Conservation (phyloP, 495 filamentous ascomycete genomes). For the Jackrogersella minutella region DNA sequence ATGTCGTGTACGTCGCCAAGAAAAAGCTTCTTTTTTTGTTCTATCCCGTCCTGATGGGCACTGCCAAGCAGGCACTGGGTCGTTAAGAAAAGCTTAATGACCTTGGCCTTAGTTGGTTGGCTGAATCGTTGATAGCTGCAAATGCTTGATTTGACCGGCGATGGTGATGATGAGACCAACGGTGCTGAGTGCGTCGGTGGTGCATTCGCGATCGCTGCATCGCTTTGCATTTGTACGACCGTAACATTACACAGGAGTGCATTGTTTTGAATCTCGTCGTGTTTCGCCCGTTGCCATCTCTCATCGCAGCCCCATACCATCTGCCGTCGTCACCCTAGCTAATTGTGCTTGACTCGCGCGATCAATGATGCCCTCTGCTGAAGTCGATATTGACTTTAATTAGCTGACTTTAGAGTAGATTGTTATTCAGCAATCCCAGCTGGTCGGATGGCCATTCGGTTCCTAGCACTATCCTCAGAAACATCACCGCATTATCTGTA, state of each 20-base stretch:
- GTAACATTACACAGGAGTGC: slow-evolving; percentile 26
- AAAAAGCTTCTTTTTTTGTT: slow-evolving; percentile 45
- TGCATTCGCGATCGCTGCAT: slow-evolving; percentile 36
- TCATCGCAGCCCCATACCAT: slow-evolving; percentile 3
- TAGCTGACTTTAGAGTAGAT: slow-evolving; percentile 43
- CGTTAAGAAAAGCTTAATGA: slow-evolving; percentile 32
- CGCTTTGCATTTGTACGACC: slow-evolving; percentile 29
- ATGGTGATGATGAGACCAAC: slow-evolving; percentile 21
- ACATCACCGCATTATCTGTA: slow-evolving; percentile 59
- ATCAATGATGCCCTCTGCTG: not conserved
- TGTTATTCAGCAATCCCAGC: slow-evolving; percentile 59
- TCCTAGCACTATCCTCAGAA: slow-evolving; percentile 56
- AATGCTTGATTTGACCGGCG: slow-evolving; percentile 18
- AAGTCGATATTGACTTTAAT: not conserved
- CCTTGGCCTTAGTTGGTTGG: slow-evolving; percentile 27
- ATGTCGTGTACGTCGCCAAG: slow-evolving; percentile 50
- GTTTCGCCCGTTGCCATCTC: not conserved
- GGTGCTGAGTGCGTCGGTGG: slow-evolving; percentile 20
- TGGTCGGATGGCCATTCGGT: slow-evolving; percentile 51
- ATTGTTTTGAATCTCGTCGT: not conserved
- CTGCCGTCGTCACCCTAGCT: not conserved
- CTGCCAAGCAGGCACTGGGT: slow-evolving; percentile 33
- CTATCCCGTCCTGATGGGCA: slow-evolving; percentile 20
- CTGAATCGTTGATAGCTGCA: not conserved
- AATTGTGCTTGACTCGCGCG: not conserved